A percentile compares a stretch with the other conserved stretches of the same genome.
These are phyloP conservation scores for Scheffersomyces titani DNA, from an alignment of 1,139 yeast genomes.

Conservation along the genomic window DNA sequence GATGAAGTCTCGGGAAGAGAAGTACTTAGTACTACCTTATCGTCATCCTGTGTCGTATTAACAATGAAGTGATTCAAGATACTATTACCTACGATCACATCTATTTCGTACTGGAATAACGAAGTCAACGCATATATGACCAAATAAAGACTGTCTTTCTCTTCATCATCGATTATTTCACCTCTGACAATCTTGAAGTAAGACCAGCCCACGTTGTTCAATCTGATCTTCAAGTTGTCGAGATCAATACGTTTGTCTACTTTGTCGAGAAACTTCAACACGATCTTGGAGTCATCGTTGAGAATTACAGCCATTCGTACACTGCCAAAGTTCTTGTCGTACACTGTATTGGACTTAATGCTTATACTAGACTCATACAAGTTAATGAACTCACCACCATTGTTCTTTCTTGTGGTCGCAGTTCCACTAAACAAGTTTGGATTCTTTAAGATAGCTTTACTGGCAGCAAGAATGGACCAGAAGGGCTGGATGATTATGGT, in stretches of 20 bases:
- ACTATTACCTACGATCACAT: conserved; percentile 45
- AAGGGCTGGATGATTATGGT: conserved; percentile 54
- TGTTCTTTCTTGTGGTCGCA: conserved; percentile 15
- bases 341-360: not conserved
- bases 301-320: conserved; percentile 23
- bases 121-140: conserved; percentile 69
- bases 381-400: conserved; percentile 27
- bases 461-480: conserved; percentile 68
- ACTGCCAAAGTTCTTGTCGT: not conserved
- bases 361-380: conserved; percentile 5
- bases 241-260: conserved; percentile 7
- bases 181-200: conserved; percentile 40
- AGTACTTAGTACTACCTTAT: conserved; percentile 32
- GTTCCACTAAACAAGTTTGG: conserved; percentile 33
- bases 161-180: conserved; percentile 14
- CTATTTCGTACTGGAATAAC: conserved; percentile 66
- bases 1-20: conserved; percentile 48
- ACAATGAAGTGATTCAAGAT: conserved; percentile 27
- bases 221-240: conserved; percentile 42
- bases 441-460: conserved; percentile 52
- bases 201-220: conserved; percentile 64
- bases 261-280: conserved; percentile 43
- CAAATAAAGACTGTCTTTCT: conserved; percentile 44
- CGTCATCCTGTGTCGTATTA: conserved; percentile 37
- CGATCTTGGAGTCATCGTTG: conserved; percentile 39